Evolutionary conservation across 495 filamentous ascomycete species (phyloP), one percentile per base, ranked within the genome.

Genomic region (Barbatosphaeria neglecta): DNA sequence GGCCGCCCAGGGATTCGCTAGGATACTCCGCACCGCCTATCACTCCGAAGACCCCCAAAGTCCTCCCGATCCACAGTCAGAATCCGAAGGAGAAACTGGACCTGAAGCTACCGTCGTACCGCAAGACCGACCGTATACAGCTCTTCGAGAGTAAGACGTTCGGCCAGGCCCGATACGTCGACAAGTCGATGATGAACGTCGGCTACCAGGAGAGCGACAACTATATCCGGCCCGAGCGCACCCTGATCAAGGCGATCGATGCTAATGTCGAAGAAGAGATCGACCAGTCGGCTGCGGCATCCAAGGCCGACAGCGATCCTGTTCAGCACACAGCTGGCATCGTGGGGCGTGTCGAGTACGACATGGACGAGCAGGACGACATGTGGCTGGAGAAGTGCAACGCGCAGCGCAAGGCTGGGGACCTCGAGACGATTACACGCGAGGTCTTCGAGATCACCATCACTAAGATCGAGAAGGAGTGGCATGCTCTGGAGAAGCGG

Each of bases 361-460:
- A 99, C 54, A 97, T 99, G 92, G 92, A 99, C 57, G 92, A 97
- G 63, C 92, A 99, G 58, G 92, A 99, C 60, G 89, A 93, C 45
- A 85, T 89, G 65, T 97, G 93, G 92, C 70, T 99, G 20, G 84
- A 93, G 46, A 77, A 77, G 37, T 78, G 87, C 52, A 99, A 99
- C 56, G 64, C 67, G 6, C 79, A 83, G 48, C 77, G 93, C 28
- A 82, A 81, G 56, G 68, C 72, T 3, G 73, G 83, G 47, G 78
- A 83, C 28, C 75, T 86, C 18, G 85, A 90, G 40, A 70, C 82
- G 0, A 92, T 99, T 51, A 88, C 87, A 35, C 84, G 88, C 17
- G 89, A 93, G 41, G 75, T 96, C 40, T 95, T 99, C 52, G 92
- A 99, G 62, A 87, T 96, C 41, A 90, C 88, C 16, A 95, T 98